phyloP scores from a whole-genome alignment of 306 rosid genomes.

The Vigna hirtella region DNA sequence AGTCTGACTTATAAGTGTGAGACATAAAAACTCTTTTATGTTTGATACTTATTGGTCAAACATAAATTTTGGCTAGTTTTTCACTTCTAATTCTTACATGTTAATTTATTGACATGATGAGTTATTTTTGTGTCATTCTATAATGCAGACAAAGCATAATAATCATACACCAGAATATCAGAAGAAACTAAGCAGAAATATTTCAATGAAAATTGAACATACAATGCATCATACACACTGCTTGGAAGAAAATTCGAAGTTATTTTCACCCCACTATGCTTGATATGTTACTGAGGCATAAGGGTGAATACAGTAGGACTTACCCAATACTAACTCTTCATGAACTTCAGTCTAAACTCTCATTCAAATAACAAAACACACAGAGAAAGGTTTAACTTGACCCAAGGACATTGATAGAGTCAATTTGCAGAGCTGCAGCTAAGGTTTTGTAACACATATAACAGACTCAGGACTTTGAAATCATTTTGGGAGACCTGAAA shows the following conservation, averaged over 20 bases:
- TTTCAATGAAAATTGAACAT: neutral
- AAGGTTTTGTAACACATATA: neutral
- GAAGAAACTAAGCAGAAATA: neutral
- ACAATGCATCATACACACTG: constrained; percentile 21
- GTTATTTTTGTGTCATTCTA: neutral
- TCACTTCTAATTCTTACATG: too few species aligned
- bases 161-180: neutral
- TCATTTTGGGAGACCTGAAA: constrained; percentile 42
- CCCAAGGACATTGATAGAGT: constrained; percentile 10
- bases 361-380: constrained; percentile 47
- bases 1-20: too few species aligned
- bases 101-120: too few species aligned
- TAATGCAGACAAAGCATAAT: constrained; percentile 17
- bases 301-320: constrained; percentile 33
- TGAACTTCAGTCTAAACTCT: constrained; percentile 35
- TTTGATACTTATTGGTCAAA: too few species aligned
- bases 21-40: too few species aligned
- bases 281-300: constrained; percentile 2
- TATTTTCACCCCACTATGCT: constrained; percentile 15
- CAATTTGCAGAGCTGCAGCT: constrained; percentile 25
- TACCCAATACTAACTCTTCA: constrained; percentile 37
- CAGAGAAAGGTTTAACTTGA: constrained; percentile 28
- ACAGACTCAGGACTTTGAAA: constrained; percentile 29
- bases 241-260: constrained; percentile 4
- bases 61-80: too few species aligned